These are phyloP conservation scores for Davidsoniella virescens DNA, from an alignment of 2,329 filamentous ascomycete genomes.

Conservation along the genomic window DNA sequence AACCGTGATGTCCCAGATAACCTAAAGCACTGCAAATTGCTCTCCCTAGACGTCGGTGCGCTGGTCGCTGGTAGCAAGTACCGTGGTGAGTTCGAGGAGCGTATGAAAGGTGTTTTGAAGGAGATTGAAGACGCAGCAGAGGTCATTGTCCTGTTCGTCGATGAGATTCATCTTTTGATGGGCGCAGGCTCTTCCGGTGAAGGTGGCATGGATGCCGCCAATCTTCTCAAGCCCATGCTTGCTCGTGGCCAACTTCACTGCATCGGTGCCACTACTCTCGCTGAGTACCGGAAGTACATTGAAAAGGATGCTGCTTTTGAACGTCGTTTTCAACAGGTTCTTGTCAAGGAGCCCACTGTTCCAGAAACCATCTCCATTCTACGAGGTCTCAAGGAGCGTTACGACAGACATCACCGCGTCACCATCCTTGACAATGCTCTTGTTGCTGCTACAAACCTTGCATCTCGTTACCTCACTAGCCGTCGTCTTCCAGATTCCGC, in stretches of 20 bases:
- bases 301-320: constrained; percentile 98
- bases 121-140: constrained; percentile 91
- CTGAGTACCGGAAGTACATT: constrained; percentile 96
- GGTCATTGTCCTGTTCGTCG: constrained; percentile 94
- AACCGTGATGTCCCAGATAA: constrained; percentile 95
- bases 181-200: constrained; percentile 87
- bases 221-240: constrained; percentile 94
- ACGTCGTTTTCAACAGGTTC: constrained; percentile 92
- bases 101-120: constrained; percentile 97
- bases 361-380: constrained; percentile 90
- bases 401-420: constrained; percentile 96
- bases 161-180: constrained; percentile 98
- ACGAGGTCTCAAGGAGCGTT: constrained; percentile 94
- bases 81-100: constrained; percentile 94
- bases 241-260: constrained; percentile 93
- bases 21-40: constrained; percentile 77
- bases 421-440: constrained; percentile 90
- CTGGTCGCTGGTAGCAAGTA: constrained; percentile 97
- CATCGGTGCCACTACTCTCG: constrained; percentile 88
- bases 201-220: constrained; percentile 96
- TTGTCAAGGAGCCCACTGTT: constrained; percentile 86
- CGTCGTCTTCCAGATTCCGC: constrained; percentile 88
- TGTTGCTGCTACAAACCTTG: constrained; percentile 78
- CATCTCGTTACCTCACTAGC: constrained; percentile 81
- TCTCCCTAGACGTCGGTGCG: constrained; percentile 89